Conservation (phyloP, 2,329 filamentous ascomycete genomes). For the Coniochaeta sp. region DNA sequence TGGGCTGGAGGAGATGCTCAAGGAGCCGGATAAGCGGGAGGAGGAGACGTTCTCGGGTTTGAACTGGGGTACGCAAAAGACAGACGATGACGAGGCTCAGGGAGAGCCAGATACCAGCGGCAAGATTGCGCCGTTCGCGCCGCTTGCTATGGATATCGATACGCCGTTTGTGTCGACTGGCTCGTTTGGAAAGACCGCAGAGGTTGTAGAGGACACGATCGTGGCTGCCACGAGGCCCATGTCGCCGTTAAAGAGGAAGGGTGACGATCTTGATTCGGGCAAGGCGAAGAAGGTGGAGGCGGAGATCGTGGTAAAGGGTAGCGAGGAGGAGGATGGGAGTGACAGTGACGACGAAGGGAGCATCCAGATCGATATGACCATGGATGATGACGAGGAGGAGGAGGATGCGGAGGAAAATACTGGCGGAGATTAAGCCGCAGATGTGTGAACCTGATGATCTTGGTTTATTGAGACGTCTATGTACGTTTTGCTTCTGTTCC, state of each 20-base stretch:
- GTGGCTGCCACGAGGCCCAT: background rate
- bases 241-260: slow-evolving; percentile 33
- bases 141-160: background rate
- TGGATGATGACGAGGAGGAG: slow-evolving; percentile 44
- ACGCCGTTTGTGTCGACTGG: background rate
- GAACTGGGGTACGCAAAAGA: slow-evolving; percentile 16
- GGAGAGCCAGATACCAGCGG: slow-evolving; percentile 9
- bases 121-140: background rate
- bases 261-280: slow-evolving; percentile 20
- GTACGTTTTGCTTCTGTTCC: background rate
- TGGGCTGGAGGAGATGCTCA: slow-evolving; percentile 15
- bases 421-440: background rate
- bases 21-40: slow-evolving; percentile 13
- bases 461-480: background rate
- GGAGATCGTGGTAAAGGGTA: slow-evolving; percentile 10
- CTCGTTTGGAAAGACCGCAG: background rate
- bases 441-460: no score
- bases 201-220: background rate
- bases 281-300: slow-evolving; percentile 11
- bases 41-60: background rate
- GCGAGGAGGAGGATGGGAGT: slow-evolving; percentile 32
- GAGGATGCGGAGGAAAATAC: slow-evolving; percentile 20
- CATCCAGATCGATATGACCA: slow-evolving; percentile 52
- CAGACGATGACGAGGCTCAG: slow-evolving; percentile 16
- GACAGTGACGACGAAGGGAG: slow-evolving; percentile 45